A percentile compares a stretch with the other conserved stretches of the same genome.
Conservation (phyloP, 2,329 filamentous ascomycete genomes). For the Xylariaceae sp. region DNA sequence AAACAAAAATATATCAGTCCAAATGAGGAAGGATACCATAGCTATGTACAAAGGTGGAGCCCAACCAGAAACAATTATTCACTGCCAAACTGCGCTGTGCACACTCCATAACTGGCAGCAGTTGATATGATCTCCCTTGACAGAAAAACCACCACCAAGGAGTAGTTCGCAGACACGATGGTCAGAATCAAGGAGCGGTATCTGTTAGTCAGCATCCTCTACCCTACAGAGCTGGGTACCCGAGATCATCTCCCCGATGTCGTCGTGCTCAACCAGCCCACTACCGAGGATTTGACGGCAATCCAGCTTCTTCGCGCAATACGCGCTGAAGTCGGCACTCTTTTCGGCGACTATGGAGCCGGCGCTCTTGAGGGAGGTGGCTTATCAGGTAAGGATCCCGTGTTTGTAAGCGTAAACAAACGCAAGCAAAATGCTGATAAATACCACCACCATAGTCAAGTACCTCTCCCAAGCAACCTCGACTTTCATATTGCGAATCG, state of each 20-base stretch:
- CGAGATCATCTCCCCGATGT: conserved; percentile 48
- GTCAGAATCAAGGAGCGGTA: conserved; percentile 96
- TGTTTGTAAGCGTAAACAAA: not conserved
- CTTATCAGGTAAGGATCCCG: conserved; percentile 53
- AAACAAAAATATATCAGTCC: too few relatives aligned
- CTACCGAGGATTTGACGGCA: conserved; percentile 62
- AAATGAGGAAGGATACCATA: too few relatives aligned
- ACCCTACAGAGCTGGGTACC: conserved; percentile 54
- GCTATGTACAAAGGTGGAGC: too few relatives aligned
- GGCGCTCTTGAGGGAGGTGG: conserved; percentile 62
- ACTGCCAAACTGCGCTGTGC: not conserved
- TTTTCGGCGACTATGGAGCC: conserved; percentile 87
- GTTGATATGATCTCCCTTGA: not conserved
- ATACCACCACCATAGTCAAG: conserved; percentile 60
- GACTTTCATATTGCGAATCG: conserved; percentile 83
- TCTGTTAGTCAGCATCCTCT: conserved; percentile 88
- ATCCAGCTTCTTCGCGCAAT: conserved; percentile 63
- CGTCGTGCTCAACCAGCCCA: conserved; percentile 74
- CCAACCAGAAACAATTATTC: not conserved
- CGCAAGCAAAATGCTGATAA: conserved; percentile 19
- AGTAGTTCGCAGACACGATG: conserved; percentile 49
- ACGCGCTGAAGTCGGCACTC: conserved; percentile 59
- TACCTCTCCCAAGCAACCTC: conserved; percentile 90
- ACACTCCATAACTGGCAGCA: too few relatives aligned
- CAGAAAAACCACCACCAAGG: not conserved